phyloP scores from a whole-genome alignment of 768 basidiomycete species.

The Dioszegia aurantiaca region DNA sequence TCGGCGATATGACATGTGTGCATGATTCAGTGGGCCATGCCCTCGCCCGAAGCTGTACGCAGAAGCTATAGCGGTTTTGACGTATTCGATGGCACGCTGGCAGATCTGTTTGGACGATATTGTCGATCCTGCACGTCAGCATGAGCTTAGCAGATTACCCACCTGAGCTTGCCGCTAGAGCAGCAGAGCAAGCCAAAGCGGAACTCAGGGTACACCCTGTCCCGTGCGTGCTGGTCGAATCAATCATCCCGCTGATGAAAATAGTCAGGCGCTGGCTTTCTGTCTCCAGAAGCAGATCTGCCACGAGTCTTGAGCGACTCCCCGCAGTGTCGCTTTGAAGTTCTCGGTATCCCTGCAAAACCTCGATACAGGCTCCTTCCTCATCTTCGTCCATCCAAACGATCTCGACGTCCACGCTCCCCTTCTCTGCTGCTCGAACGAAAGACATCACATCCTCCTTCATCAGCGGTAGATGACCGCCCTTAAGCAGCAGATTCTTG shows the following conservation, averaged over 20 bases:
- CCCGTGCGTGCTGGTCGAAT: slow-evolving; percentile 65
- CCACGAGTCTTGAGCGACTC: slow-evolving; percentile 41
- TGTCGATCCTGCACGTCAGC: background rate
- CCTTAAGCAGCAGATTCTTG: slow-evolving; percentile 72
- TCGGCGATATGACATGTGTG: slow-evolving; percentile 60
- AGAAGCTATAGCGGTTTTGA: slow-evolving; percentile 68
- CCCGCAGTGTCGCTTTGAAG: slow-evolving; percentile 57
- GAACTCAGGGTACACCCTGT: slow-evolving; percentile 91
- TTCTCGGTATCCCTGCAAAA: slow-evolving; percentile 20
- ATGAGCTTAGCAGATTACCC: background rate
- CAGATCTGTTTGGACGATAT: background rate
- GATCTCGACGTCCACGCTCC: slow-evolving; percentile 51
- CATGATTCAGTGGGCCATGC: slow-evolving; percentile 81
- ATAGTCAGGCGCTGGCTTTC: slow-evolving; percentile 13
- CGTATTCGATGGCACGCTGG: slow-evolving; percentile 64
- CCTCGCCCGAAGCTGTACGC: slow-evolving; percentile 70
- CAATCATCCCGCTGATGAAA: slow-evolving; percentile 32
- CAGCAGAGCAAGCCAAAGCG: slow-evolving; percentile 62
- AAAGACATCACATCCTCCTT: slow-evolving; percentile 55
- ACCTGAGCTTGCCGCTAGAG: background rate
- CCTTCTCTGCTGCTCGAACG: slow-evolving; percentile 32
- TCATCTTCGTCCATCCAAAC: slow-evolving; percentile 39
- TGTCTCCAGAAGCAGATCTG: slow-evolving; percentile 39
- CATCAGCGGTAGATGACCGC: slow-evolving; percentile 67
- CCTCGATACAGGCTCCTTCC: slow-evolving; percentile 35